Percentiles rank a stretch among this genome's conserved stretches.
Evolutionary conservation across 192 early-diverging fungal genomes (phyloP).

Genomic region (Backusella mclennaniae): DNA sequence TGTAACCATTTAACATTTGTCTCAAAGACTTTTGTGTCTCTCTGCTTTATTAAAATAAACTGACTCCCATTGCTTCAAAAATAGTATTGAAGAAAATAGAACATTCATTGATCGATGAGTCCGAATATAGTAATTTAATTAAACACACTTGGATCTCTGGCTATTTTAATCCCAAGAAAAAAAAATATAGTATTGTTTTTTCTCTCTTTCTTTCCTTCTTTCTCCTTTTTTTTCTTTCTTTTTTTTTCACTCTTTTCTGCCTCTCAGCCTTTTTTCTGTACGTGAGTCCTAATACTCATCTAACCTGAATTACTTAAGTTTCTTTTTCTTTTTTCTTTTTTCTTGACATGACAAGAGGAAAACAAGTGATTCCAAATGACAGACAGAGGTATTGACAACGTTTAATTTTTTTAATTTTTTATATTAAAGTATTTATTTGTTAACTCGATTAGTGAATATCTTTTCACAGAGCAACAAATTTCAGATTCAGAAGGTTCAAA

Average conservation of each 20-base stretch:
- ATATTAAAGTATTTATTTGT: not conserved
- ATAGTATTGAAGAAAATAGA: conserved; percentile 1
- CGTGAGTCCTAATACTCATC: not conserved
- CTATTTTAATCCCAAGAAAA: not conserved
- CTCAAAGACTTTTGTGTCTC: not conserved
- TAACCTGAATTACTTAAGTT: conserved; percentile 3
- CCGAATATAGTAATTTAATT: conserved; percentile 5
- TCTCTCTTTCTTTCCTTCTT: not conserved
- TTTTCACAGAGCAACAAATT: not conserved
- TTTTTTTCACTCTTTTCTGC: not conserved
- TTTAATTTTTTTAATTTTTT: not conserved
- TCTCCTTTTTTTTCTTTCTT: not conserved
- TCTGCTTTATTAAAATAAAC: not conserved
- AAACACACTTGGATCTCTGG: not conserved
- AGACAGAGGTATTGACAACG: conserved; percentile 6
- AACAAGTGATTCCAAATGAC: not conserved
- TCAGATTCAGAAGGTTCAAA: not conserved
- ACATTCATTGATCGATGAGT: conserved; percentile 1
- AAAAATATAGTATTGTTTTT: not conserved
- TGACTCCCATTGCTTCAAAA: not conserved
- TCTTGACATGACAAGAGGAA: not conserved
- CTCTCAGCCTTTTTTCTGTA: not conserved
- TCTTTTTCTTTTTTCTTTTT: not conserved
- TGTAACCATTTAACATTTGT: not conserved
- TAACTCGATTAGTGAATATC: conserved; percentile 2